phyloP scores from a whole-genome alignment of 805 yeast genomes.

The Suhomyces faveliae region DNA sequence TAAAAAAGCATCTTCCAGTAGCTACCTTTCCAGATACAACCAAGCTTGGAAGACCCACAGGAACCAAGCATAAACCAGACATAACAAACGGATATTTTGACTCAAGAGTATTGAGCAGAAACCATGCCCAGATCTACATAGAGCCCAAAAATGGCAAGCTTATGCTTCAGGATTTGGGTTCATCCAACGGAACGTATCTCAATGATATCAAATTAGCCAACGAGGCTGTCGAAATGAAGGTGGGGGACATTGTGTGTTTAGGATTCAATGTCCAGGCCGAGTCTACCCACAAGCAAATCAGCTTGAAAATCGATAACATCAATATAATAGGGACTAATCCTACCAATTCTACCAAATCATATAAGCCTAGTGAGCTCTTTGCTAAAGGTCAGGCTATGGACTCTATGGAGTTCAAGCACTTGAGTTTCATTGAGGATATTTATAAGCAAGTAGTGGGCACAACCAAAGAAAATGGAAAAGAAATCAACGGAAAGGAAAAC shows the following conservation, averaged over 20 bases:
- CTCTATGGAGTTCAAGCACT: conserved; percentile 33
- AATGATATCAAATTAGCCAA: conserved; percentile 68
- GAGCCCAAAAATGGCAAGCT: conserved; percentile 63
- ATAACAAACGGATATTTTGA: conserved; percentile 91
- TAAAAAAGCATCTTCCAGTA: conserved; percentile 70
- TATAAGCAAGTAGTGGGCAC: conserved; percentile 9
- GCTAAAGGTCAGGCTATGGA: conserved; percentile 14
- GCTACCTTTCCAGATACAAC: conserved; percentile 82
- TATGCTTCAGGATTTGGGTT: conserved; percentile 79
- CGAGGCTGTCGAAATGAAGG: conserved; percentile 60
- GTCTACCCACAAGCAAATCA: conserved; percentile 78
- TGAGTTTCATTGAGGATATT: conserved; percentile 35
- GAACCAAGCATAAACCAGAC: conserved; percentile 55
- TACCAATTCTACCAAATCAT: conserved; percentile 14
- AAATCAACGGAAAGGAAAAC: background rate
- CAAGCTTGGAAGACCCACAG: conserved; percentile 87
- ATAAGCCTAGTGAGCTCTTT: background rate
- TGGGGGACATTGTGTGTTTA: conserved; percentile 86
- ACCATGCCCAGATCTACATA: conserved; percentile 87
- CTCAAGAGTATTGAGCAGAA: conserved; percentile 86
- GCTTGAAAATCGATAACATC: conserved; percentile 77
- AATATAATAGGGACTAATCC: conserved; percentile 46
- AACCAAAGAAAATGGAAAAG: too few relatives aligned
- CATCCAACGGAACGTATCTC: conserved; percentile 92
- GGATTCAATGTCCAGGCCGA: conserved; percentile 83